These are phyloP conservation scores for Candida boleticola DNA, from an alignment of 805 yeast species.

Conservation along the genomic window DNA sequence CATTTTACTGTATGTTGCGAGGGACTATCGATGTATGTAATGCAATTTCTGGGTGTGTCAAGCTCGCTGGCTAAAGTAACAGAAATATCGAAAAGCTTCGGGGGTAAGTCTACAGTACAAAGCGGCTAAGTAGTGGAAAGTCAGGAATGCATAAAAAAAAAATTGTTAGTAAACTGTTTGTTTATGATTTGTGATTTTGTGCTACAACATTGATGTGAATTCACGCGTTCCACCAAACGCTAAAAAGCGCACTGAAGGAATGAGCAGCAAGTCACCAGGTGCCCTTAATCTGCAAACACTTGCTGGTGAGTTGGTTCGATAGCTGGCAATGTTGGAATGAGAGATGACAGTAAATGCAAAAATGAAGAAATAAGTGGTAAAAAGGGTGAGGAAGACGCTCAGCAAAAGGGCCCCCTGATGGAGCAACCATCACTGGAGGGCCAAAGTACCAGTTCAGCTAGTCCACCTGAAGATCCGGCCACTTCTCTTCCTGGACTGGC, in stretches of 20 bases:
- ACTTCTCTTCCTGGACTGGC: too few species aligned
- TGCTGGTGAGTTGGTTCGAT: not conserved
- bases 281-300: too few species aligned
- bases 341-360: too few species aligned
- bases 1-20: too few species aligned
- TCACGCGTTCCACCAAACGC: not conserved
- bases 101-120: not conserved
- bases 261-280: not conserved
- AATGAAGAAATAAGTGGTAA: too few species aligned
- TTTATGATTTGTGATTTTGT: constrained; percentile 3
- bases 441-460: not conserved
- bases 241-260: not conserved
- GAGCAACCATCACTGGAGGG: not conserved
- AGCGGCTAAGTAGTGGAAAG: not conserved
- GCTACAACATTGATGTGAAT: too few species aligned
- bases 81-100: too few species aligned
- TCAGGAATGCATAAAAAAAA: too few species aligned
- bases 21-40: too few species aligned
- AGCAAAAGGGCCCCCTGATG: not conserved
- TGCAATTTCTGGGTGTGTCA: too few species aligned
- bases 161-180: too few species aligned
- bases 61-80: too few species aligned
- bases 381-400: not conserved
- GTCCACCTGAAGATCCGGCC: not conserved
- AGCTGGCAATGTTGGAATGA: not conserved